Evolutionary conservation across 768 basidiomycete species (phyloP), one percentile per base, ranked within the genome.

Genomic region (Podaxis sp.): DNA sequence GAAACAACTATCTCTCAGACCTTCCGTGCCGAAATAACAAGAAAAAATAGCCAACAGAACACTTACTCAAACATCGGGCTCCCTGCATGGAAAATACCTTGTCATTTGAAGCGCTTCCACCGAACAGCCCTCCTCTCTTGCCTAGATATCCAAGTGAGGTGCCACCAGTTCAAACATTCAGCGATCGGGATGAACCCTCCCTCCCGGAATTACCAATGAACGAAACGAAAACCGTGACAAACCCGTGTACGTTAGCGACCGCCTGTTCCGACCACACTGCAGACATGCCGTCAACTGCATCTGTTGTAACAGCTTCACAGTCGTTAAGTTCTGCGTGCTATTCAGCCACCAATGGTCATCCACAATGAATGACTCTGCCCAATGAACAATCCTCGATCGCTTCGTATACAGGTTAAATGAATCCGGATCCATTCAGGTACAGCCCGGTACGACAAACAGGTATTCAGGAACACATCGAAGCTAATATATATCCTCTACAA

Each of bases 1-100:
- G 32, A 48, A 27, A 0, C 47, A 23, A 23, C 21, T 23, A 25
- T 10, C 27, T 10, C n/a, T 3, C 21, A 27, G 25, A n/a, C 2
- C 23, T 48, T 9, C 25, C 47, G 27, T 21, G 25, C 21, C n/a
- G 25, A 48, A 48, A 23, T 27, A 27, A 48, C 3, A 48, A 48
- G 21, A 23, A 23, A 48, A 48, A 11, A 25, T 27, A 5, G 4
- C 18, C 18, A 21, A n/a, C 14, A 54, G 9, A 54, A 54, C 21
- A 37, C 18, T 18, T 23, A 2, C n/a, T 38, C 54, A 21, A 21
- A 38, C 36, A 10, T 40, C 16, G 25, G 54, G 25, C 16, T n/a
- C 37, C 48, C 37, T 53, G 32, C 46, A 59, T 35, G 58, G 51
- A 35, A 53, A 59, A 59, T 46, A 18, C 28, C n/a, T 59, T 59